Conservation (phyloP, 1,284 basidiomycete species). For the Prillingera fragicola region DNA sequence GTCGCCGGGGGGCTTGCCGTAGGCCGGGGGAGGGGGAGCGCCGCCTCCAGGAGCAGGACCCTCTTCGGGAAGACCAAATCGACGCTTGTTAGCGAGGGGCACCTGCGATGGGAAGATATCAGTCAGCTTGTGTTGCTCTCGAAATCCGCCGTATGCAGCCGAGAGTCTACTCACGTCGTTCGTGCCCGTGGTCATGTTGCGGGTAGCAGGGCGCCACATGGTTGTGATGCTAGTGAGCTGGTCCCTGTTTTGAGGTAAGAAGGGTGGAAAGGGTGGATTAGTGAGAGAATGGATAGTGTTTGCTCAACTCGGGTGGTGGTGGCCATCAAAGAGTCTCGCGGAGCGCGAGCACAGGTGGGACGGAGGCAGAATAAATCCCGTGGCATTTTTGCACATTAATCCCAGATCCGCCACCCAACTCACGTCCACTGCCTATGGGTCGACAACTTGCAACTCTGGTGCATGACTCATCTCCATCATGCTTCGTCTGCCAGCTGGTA, state of each 20-base stretch:
- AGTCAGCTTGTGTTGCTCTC: slow-evolving; percentile 19
- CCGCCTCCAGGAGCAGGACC: slow-evolving; percentile 48
- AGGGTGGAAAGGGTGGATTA: too few species aligned
- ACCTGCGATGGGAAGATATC: slow-evolving; percentile 26
- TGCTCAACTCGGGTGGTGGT: too few species aligned
- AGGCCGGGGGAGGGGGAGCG: slow-evolving; percentile 61
- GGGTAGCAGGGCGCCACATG: slow-evolving; percentile 80
- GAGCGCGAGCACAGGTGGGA: too few species aligned
- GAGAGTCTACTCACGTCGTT: slow-evolving; percentile 46
- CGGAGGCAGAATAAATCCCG: too few species aligned
- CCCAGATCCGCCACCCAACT: too few species aligned
- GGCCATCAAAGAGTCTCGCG: too few species aligned
- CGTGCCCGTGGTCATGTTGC: slow-evolving; percentile 46
- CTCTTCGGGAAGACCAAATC: slow-evolving; percentile 69
- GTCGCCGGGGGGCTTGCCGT: slow-evolving; percentile 32
- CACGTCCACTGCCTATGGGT: too few species aligned
- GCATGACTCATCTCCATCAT: slow-evolving; percentile 12
- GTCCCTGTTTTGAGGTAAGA: too few species aligned
- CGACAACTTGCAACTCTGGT: too few species aligned
- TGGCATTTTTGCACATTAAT: too few species aligned
- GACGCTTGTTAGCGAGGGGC: slow-evolving; percentile 65
- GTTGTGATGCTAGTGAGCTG: slow-evolving; percentile 11
- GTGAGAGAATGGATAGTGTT: too few species aligned
- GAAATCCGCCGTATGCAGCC: too few species aligned
- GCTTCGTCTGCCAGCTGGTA: slow-evolving; percentile 24